Base-by-base conservation (phyloP, 192 early-diverging fungal genomes). In the Kickxella alabastrina region DNA sequence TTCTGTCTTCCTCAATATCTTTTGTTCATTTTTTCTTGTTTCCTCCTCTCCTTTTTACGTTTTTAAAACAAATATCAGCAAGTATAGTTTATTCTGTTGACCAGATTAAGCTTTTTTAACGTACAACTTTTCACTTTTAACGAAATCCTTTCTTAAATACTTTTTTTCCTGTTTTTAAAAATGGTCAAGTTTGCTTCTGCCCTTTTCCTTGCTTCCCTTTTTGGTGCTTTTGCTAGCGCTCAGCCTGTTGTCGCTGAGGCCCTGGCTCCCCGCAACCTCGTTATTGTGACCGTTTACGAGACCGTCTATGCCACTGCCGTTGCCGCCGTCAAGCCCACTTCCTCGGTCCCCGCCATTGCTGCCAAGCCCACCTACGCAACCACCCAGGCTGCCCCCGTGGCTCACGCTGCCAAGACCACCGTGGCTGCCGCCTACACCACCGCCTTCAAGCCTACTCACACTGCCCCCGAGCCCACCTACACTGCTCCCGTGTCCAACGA, bases 41-140 rank as follows among this genome's bases (percentile, higher is more conserved):
- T 32, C 31, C n/a, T n/a, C n/a, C n/a, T n/a, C n/a, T n/a, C n/a
- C 12, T 12, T 32, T 32, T 32, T 32, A 32, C 31, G 12, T 45
- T 45, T 32, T n/a, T 41, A 26, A 43, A 34, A 52, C n/a, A n/a
- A n/a, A n/a, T n/a, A n/a, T n/a, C n/a, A n/a, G n/a, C n/a, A n/a
- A n/a, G n/a, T n/a, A n/a, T n/a, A n/a, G n/a, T 47, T 48, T 19
- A 44, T 21, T 67, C 65, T 67, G 65, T 67, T 58, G 65, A 67
- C 52, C 65, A 38, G 65, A 55, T 46, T 51, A 15, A 47, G 9
- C 6, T 12, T 6, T 32, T 32, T n/a, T n/a, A n/a, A n/a, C n/a
- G n/a, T n/a, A n/a, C n/a, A n/a, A n/a, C 31, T 32, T 32, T 32
- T 32, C 12, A 32, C 12, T 8, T 12, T 32, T 32, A 8, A 32